phyloP scores from a whole-genome alignment of 2,329 filamentous ascomycete species.

The Aspergillus piperis region DNA sequence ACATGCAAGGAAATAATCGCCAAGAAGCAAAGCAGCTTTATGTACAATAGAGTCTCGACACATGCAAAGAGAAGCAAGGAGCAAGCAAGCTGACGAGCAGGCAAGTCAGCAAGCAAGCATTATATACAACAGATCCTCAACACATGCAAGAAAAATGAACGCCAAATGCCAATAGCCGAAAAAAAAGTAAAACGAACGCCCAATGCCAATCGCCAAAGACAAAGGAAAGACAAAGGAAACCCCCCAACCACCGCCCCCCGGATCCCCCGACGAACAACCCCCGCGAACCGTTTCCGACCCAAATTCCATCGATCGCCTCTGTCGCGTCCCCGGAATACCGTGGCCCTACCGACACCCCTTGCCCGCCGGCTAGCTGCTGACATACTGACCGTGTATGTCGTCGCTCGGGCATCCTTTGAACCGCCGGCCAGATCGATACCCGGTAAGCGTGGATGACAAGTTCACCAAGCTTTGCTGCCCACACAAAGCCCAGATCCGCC shows the following conservation, averaged over 20 bases:
- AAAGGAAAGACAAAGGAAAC: too few species aligned
- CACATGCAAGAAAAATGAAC: not conserved
- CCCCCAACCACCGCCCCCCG: not conserved
- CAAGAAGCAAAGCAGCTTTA: too few species aligned
- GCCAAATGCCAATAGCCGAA: not conserved
- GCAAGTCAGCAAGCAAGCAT: too few species aligned
- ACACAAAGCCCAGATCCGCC: not conserved
- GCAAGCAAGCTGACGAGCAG: too few species aligned
- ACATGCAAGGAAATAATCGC: too few species aligned
- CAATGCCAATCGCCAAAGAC: not conserved
- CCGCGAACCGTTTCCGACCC: not conserved
- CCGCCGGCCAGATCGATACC: not conserved
- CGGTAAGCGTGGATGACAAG: not conserved
- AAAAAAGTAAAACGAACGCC: not conserved
- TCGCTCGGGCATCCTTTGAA: not conserved
- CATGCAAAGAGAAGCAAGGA: too few species aligned
- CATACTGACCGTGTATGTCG: not conserved
- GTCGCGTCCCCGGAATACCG: not conserved
- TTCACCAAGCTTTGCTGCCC: not conserved
- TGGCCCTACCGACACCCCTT: not conserved
- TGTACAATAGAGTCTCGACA: too few species aligned
- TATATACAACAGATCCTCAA: too few species aligned
- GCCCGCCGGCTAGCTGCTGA: not conserved
- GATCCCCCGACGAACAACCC: not conserved
- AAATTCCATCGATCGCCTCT: not conserved